A percentile compares a stretch with the other conserved stretches of the same genome.
Evolutionary conservation across 495 filamentous ascomycete species (phyloP).

Genomic region (Aspergillus asperescens): DNA sequence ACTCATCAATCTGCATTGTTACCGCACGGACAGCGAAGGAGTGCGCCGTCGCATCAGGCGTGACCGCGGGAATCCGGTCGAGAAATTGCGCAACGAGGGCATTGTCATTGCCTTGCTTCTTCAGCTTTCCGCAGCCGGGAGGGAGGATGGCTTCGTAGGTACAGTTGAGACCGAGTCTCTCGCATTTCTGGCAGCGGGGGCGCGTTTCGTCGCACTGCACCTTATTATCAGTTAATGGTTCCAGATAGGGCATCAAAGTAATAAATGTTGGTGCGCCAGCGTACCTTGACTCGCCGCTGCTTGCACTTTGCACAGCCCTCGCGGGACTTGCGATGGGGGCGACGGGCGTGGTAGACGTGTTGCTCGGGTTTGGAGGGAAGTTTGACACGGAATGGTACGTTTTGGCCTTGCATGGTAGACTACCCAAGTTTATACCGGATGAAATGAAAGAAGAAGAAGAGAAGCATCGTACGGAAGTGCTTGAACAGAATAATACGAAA

Average conservation of each 20-base stretch:
- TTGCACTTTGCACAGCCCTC: slow-evolving; percentile 46
- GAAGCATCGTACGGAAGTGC: no score
- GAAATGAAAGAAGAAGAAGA: no score
- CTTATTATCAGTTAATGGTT: background rate
- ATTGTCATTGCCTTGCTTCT: background rate
- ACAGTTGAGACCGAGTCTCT: slow-evolving; percentile 37
- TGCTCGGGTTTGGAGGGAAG: slow-evolving; percentile 12
- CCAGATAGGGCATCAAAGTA: background rate
- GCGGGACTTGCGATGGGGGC: slow-evolving; percentile 42
- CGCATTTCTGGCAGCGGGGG: slow-evolving; percentile 40
- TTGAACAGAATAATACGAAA: no score
- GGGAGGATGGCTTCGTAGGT: slow-evolving; percentile 23
- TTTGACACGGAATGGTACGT: slow-evolving; percentile 25
- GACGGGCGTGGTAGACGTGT: slow-evolving; percentile 29
- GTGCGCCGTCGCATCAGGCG: slow-evolving; percentile 21
- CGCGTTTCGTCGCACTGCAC: slow-evolving; percentile 48
- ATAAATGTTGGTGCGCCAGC: background rate
- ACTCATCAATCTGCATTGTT: slow-evolving; percentile 23
- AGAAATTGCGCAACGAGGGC: background rate
- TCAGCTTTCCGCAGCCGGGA: background rate
- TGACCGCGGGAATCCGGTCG: slow-evolving; percentile 4
- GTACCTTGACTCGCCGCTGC: slow-evolving; percentile 44
- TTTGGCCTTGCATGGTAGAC: slow-evolving; percentile 23
- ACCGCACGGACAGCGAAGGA: slow-evolving; percentile 24
- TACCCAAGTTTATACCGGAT: background rate